Evolutionary conservation across 192 early-diverging fungal genomes (phyloP), one percentile per base, ranked within the genome.

Genomic region (Gryganskiella cystojenkinii): DNA sequence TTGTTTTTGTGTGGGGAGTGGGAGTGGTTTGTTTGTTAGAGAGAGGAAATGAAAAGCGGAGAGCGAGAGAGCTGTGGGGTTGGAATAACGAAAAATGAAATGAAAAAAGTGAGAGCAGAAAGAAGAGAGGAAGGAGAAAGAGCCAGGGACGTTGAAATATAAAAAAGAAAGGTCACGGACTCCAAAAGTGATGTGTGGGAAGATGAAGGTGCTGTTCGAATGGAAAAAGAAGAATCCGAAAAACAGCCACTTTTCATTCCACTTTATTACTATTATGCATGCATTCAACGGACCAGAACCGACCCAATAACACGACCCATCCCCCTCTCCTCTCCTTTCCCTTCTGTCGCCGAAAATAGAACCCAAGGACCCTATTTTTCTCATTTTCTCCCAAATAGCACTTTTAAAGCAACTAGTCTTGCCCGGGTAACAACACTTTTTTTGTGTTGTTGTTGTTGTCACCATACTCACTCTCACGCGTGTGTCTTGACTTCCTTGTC

Each of bases 61-160:
- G 55, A 27, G 15, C 10, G 30, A 28, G 40, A 4, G 30, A 35
- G 19, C 9, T 31, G 22, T 8, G n/a, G 60, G 31, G 3, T 22
- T 47, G 27, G 37, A 40, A 13, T 40, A 40, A 40, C 37, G 22
- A 56, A 56, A 28, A 47, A 54, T 52, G 34, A 35, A 60, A 43
- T 44, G 28, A n/a, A 53, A 33, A 27, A 57, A 59, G 28, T 65
- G 31, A 67, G 33, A 64, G n/a, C 31, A 24, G 62, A 31, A 57
- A 54, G 69, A 56, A 50, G 61, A 71, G 51, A 61, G 35, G 27
- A 40, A 52, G 49, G 49, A 30, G 42, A 46, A 42, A 44, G 67
- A 66, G 68, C 44, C 59, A 30, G 24, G 45, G 25, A 68, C 44
- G 34, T 54, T 50, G 27, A 58, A 33, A 65, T 45, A 57, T 53